Evolutionary conservation across 805 yeast species (phyloP).

Genomic region (Helenozyma baotianmanensis): DNA sequence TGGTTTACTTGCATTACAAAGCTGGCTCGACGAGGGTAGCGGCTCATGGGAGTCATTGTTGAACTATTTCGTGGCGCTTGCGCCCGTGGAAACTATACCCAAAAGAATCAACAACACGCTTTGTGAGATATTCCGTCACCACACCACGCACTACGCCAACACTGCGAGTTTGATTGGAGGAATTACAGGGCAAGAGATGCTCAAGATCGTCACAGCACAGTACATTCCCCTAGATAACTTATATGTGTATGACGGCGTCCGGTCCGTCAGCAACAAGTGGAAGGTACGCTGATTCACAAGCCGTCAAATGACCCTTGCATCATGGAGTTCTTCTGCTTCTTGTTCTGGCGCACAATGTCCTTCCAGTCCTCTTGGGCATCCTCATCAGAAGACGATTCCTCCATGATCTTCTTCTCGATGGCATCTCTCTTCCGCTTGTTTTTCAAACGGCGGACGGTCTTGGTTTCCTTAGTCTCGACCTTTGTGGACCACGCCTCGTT

Average conservation of each 20-base stretch:
- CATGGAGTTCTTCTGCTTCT: conserved; percentile 47
- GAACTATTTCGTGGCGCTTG: conserved; percentile 19
- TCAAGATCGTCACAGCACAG: conserved; percentile 73
- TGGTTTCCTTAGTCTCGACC: conserved; percentile 55
- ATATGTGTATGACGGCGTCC: conserved; percentile 68
- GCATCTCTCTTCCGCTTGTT: conserved; percentile 63
- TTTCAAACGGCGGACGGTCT: conserved; percentile 61
- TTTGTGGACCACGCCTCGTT: conserved; percentile 83
- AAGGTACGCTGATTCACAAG: conserved; percentile 23
- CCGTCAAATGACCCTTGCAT: conserved; percentile 60
- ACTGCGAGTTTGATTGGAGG: conserved; percentile 76
- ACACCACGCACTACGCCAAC: conserved; percentile 49
- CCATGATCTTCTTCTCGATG: conserved; percentile 49
- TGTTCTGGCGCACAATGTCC: conserved; percentile 62
- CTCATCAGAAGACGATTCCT: conserved; percentile 41
- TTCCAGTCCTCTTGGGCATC: conserved; percentile 77
- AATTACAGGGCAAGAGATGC: conserved; percentile 75
- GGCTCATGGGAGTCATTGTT: no score
- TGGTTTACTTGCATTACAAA: conserved; percentile 35
- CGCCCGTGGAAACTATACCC: conserved; percentile 16
- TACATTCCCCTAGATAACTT: conserved; percentile 73
- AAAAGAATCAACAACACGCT: conserved; percentile 15
- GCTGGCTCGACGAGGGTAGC: conserved; percentile 19
- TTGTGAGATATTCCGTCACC: conserved; percentile 33
- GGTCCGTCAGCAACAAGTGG: conserved; percentile 44